phyloP scores from a whole-genome alignment of 345 rosid species.

The Zanthoxylum bungeanum region DNA sequence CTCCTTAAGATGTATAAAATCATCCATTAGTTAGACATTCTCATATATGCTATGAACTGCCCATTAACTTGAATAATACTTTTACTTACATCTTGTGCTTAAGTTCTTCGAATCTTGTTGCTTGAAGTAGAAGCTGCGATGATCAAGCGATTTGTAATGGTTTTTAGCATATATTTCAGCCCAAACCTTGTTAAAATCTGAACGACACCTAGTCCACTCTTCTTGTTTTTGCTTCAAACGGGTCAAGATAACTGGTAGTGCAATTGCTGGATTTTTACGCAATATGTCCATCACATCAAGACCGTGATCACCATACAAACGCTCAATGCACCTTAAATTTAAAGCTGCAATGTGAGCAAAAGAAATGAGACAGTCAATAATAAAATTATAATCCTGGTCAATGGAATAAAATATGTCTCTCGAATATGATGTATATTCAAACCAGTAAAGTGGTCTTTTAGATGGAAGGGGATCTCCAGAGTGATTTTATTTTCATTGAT shows the following conservation, averaged over 20 bases:
- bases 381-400: slow-evolving; percentile 5
- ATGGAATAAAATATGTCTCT: slow-evolving; percentile 5
- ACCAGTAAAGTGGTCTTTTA: slow-evolving; percentile 84
- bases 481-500: slow-evolving; percentile 60
- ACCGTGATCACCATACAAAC: slow-evolving; percentile 97
- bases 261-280: slow-evolving; percentile 75
- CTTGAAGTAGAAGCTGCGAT: slow-evolving; percentile 98
- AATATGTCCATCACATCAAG: slow-evolving; percentile 89
- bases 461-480: slow-evolving; percentile 46
- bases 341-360: slow-evolving; percentile 48
- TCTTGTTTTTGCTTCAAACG: slow-evolving; percentile 97
- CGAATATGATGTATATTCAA: slow-evolving; percentile 26
- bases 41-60: not conserved
- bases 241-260: slow-evolving; percentile 76
- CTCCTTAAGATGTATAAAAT: not conserved
- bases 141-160: slow-evolving; percentile 97
- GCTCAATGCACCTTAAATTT: slow-evolving; percentile 87
- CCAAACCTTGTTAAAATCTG: slow-evolving; percentile 95
- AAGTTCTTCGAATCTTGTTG: slow-evolving; percentile 97
- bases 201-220: slow-evolving; percentile 91
- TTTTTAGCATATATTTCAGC: slow-evolving; percentile 89
- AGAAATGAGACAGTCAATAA: slow-evolving; percentile 9
- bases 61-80: not conserved
- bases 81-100: slow-evolving; percentile 86
- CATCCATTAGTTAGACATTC: not conserved